These are phyloP conservation scores for Penicillium argentinense DNA, from an alignment of 495 filamentous ascomycete species.

Conservation along the genomic window DNA sequence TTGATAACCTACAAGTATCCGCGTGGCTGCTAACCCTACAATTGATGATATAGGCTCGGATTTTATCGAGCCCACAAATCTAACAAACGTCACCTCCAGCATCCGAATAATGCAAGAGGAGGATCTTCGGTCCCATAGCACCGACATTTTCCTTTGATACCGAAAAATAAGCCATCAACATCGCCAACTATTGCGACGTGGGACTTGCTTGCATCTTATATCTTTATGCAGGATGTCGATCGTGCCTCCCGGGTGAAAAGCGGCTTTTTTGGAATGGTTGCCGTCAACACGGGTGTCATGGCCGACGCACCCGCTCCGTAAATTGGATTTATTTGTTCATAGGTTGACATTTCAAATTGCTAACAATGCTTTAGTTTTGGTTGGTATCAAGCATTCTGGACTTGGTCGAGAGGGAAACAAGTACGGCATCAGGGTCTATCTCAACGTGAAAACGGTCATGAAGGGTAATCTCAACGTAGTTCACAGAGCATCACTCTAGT, in stretches of 20 bases:
- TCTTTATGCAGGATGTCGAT: conserved; percentile 64
- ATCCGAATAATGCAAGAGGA: conserved; percentile 72
- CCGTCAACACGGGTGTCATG: conserved; percentile 37
- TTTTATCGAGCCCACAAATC: conserved; percentile 73
- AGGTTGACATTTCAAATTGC: conserved; percentile 11
- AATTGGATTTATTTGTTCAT: conserved; percentile 10
- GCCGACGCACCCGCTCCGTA: conserved; percentile 22
- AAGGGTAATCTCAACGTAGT: not conserved
- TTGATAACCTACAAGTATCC: no score
- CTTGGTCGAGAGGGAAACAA: conserved; percentile 64
- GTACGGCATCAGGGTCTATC: conserved; percentile 81
- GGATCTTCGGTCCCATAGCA: conserved; percentile 77
- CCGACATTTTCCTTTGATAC: conserved; percentile 70
- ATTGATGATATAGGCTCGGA: conserved; percentile 41
- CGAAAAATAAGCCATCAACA: conserved; percentile 69
- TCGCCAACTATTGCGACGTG: conserved; percentile 68
- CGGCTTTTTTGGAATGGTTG: conserved; percentile 53
- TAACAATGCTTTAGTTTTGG: conserved; percentile 47
- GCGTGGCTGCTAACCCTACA: no score
- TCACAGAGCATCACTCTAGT: not conserved
- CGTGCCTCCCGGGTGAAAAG: conserved; percentile 66
- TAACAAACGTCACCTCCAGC: conserved; percentile 65
- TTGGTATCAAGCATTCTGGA: conserved; percentile 53
- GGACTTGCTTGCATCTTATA: conserved; percentile 76
- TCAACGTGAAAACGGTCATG: conserved; percentile 75